Evolutionary conservation across 2,329 filamentous ascomycete genomes (phyloP).

Genomic region (Ramularia endophylla): DNA sequence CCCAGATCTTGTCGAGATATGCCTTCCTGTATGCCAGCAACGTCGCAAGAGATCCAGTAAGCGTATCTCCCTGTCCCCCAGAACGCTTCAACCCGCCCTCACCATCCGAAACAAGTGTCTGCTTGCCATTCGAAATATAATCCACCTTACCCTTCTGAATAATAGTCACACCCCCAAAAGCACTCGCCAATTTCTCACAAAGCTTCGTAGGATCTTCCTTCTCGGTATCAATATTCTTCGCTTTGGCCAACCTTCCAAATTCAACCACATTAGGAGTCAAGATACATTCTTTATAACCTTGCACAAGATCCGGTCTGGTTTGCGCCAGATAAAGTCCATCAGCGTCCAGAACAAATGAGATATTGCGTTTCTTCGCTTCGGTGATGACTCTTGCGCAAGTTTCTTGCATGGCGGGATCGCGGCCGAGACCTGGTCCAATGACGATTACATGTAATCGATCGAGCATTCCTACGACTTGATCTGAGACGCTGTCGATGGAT

Average conservation of each 20-base stretch:
- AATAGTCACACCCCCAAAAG: conserved; percentile 81
- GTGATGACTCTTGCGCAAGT: conserved; percentile 73
- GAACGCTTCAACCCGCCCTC: conserved; percentile 81
- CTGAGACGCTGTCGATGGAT: conserved; percentile 57
- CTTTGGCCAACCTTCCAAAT: conserved; percentile 74
- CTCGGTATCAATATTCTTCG: conserved; percentile 58
- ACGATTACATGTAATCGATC: conserved; percentile 86
- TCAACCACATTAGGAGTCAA: conserved; percentile 95
- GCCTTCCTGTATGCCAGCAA: conserved; percentile 83
- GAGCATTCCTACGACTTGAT: conserved; percentile 70
- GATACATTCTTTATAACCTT: conserved; percentile 76
- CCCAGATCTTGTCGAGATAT: conserved; percentile 81
- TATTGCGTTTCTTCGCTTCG: conserved; percentile 63
- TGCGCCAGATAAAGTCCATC: conserved; percentile 79
- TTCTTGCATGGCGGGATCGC: conserved; percentile 83
- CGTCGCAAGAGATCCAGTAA: conserved; percentile 85
- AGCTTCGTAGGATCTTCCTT: conserved; percentile 50
- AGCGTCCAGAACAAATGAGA: conserved; percentile 86
- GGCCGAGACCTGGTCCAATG: conserved; percentile 83
- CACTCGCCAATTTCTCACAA: conserved; percentile 63
- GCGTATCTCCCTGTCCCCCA: conserved; percentile 90
- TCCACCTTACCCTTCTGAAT: conserved; percentile 84
- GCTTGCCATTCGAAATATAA: conserved; percentile 72
- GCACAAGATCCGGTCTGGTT: conserved; percentile 66
- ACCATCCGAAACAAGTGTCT: conserved; percentile 70